Evolutionary conservation across 495 filamentous ascomycete genomes (phyloP), one percentile per base, ranked within the genome.

Genomic region (Amorphotheca resinae): DNA sequence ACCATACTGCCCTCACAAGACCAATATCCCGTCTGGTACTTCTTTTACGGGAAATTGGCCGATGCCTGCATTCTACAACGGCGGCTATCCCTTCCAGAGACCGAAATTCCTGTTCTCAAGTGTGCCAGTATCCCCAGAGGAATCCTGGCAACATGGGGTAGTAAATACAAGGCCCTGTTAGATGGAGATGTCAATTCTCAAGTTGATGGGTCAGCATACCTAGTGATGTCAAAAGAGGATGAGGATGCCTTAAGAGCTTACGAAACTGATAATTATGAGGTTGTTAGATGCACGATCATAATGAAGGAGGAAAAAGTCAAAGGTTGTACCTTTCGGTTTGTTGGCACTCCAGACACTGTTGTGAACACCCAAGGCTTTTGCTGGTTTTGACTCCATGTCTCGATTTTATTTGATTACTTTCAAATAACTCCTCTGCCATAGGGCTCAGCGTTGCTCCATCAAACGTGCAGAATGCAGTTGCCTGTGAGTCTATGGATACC

Each of bases 191-290:
- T 33, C n/a, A 42, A 38, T 0, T 39, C 32, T 3, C 20, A 35
- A 8, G 53, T 66, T 1, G 9, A 56, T 1, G 65, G 65, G 3
- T 59, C n/a, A n/a, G 60, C 63, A 16, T 69, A 62, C 45, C 22
- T 44, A 30, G 64, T 69, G 2, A 21, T 32, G 17, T 46, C 46
- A 5, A 34, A 47, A 26, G 63, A 66, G 23, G 53, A 63, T 22
- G 60, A 67, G 42, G 59, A 63, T 34, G 46, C 41, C 26, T 39
- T 67, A 22, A 35, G 53, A 33, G 26, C 39, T 3, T 64, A 64
- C 38, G 64, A 67, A 44, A 64, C 59, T 14, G 54, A 54, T 7
- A 51, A 40, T 0, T 68, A 69, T 49, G 60, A 66, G 40, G 58
- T 67, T 2, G 59, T 65, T 14, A 35, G 57, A 22, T 68, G 63